A percentile compares a stretch with the other conserved stretches of the same genome.
These are phyloP conservation scores for Streptanthus diversifolius DNA, from an alignment of 345 rosid genomes.

Conservation along the genomic window DNA sequence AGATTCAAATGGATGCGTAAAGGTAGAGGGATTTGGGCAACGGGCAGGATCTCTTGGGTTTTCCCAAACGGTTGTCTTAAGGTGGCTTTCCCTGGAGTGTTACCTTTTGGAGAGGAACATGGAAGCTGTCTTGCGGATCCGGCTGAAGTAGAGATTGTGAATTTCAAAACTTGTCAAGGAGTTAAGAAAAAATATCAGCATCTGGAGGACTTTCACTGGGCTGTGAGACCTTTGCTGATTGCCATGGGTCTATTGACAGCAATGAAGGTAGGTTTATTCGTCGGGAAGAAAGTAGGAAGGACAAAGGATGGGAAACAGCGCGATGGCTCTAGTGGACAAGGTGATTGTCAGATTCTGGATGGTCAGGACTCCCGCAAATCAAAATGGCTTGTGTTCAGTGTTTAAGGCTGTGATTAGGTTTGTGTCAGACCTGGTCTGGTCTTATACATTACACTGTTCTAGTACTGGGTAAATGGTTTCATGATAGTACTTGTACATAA, in stretches of 20 bases:
- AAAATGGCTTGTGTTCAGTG: conserved; percentile 33
- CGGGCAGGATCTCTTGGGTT: conserved; percentile 67
- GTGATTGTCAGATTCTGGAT: conserved; percentile 20
- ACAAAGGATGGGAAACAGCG: conserved; percentile 43
- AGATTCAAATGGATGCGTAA: conserved; percentile 83
- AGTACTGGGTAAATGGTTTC: conserved; percentile 2
- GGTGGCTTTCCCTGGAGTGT: conserved; percentile 69
- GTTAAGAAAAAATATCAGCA: conserved; percentile 70
- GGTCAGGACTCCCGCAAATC: conserved; percentile 25
- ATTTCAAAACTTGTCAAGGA: conserved; percentile 59
- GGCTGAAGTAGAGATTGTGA: conserved; percentile 71
- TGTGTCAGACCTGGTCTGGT: not conserved
- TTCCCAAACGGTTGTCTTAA: conserved; percentile 82
- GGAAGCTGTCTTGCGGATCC: conserved; percentile 75
- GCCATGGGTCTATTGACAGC: conserved; percentile 67
- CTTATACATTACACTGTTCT: not conserved
- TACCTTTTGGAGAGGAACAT: conserved; percentile 51
- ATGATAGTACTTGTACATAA: conserved; percentile 26
- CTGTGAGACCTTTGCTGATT: conserved; percentile 74
- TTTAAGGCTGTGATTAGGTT: conserved; percentile 13
- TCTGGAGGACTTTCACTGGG: conserved; percentile 95
- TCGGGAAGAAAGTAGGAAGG: conserved; percentile 49
- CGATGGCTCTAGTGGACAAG: conserved; percentile 14
- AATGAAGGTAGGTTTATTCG: conserved; percentile 53
- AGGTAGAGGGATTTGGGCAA: conserved; percentile 57